phyloP scores from a whole-genome alignment of 2,329 filamentous ascomycete species.

The Fusarium annulatum region DNA sequence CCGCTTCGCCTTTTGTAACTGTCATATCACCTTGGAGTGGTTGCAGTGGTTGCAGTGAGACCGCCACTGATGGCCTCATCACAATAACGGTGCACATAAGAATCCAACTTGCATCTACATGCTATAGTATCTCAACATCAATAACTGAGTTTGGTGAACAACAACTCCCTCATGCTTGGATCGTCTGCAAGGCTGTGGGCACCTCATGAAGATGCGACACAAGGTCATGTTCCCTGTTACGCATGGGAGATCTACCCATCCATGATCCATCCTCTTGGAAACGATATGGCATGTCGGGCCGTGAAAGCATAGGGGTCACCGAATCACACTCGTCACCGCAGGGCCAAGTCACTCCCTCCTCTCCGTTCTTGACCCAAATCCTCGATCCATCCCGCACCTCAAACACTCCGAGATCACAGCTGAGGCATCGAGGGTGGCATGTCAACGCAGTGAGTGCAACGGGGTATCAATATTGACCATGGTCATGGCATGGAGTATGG shows the following conservation, averaged over 20 bases:
- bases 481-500: background rate
- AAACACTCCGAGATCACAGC: slow-evolving; percentile 31
- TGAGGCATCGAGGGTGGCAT: slow-evolving; percentile 23
- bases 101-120: background rate
- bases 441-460: background rate
- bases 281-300: slow-evolving; percentile 15
- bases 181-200: slow-evolving; percentile 39
- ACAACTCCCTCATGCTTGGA: slow-evolving; percentile 21
- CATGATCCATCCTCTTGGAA: slow-evolving; percentile 39
- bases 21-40: background rate
- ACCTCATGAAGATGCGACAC: slow-evolving; percentile 40
- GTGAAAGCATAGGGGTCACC: slow-evolving; percentile 10
- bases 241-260: slow-evolving; percentile 42
- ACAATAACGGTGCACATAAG: background rate
- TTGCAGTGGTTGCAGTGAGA: background rate
- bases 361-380: slow-evolving; percentile 21
- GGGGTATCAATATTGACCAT: background rate
- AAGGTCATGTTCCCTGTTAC: slow-evolving; percentile 40
- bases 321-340: slow-evolving; percentile 13
- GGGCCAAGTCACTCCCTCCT: slow-evolving; percentile 13
- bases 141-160: background rate
- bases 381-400: slow-evolving; percentile 34
- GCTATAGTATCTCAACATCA: background rate
- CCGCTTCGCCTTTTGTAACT: slow-evolving; percentile 14
- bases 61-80: background rate